A percentile compares a stretch with the other conserved stretches of the same genome.
phyloP scores from a whole-genome alignment of 2,329 filamentous ascomycete genomes.

The Colletotrichum phormii region DNA sequence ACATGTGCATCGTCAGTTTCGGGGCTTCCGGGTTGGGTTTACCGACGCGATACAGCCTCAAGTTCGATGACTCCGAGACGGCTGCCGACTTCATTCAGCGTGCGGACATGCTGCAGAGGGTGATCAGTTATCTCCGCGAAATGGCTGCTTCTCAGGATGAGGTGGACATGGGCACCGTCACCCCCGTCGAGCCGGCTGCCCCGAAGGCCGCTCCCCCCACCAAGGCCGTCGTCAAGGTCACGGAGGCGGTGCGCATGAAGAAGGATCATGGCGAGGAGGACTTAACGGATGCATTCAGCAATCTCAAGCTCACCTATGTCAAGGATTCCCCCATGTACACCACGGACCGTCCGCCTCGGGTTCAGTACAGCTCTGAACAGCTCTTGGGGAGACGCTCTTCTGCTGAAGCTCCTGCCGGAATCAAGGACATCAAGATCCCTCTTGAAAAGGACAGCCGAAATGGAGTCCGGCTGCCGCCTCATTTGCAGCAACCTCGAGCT shows the following conservation, averaged over 20 bases:
- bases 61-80: neutral
- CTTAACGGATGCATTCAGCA: slow-evolving; percentile 15
- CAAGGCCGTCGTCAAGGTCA: neutral
- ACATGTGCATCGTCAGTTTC: neutral
- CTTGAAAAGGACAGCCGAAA: neutral
- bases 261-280: neutral
- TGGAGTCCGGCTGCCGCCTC: neutral
- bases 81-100: neutral
- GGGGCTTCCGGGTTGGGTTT: neutral
- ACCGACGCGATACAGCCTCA: neutral
- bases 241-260: neutral
- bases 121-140: neutral
- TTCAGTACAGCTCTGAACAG: slow-evolving; percentile 16
- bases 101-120: neutral
- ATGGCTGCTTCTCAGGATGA: neutral
- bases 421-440: slow-evolving; percentile 22
- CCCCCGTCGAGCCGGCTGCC: neutral
- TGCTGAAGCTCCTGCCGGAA: slow-evolving; percentile 15
- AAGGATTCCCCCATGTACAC: slow-evolving; percentile 26
- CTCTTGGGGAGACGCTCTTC: neutral
- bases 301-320: slow-evolving; percentile 20
- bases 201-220: neutral
- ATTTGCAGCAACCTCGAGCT: neutral
- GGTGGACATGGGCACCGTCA: neutral
- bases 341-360: neutral